Percentiles rank a stretch among this genome's conserved stretches.
Conservation (phyloP, 768 basidiomycete genomes). For the Phlebiopsis gigantea region DNA sequence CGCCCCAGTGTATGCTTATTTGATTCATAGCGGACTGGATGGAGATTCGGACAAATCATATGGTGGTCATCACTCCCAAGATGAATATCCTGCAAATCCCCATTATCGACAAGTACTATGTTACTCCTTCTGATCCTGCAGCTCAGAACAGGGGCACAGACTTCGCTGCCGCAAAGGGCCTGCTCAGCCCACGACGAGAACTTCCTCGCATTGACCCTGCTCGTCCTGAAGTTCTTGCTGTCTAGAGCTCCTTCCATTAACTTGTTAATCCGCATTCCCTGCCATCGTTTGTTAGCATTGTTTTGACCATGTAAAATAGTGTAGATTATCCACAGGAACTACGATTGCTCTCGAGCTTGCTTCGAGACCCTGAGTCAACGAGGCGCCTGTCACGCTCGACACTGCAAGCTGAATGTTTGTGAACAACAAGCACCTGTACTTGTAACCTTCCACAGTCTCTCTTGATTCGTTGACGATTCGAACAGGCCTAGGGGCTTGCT, state of each 20-base stretch:
- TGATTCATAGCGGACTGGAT: conserved; percentile 82
- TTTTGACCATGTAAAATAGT: neutral
- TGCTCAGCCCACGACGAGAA: conserved; percentile 55
- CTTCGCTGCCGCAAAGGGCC: conserved; percentile 86
- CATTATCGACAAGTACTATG: conserved; percentile 89
- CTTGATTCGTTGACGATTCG: neutral
- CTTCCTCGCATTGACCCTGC: neutral
- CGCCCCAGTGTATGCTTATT: neutral
- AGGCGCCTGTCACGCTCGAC: neutral
- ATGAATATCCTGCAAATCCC: conserved; percentile 95
- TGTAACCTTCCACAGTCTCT: conserved; percentile 1
- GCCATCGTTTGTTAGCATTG: neutral
- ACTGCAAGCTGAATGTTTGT: neutral
- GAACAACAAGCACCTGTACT: conserved; percentile 1
- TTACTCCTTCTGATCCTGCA: conserved; percentile 79
- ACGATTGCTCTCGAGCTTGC: neutral
- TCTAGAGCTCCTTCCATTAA: neutral
- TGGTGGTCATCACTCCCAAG: conserved; percentile 93
- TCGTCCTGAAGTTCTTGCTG: conserved; percentile 3
- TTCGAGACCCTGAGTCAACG: neutral
- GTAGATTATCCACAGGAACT: neutral
- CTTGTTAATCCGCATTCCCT: neutral
- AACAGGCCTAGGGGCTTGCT: conserved; percentile 1
- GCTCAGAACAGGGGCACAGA: conserved; percentile 64
- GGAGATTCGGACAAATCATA: conserved; percentile 95